Evolutionary conservation across 148 eudicot genomes (phyloP).

Genomic region (Agrostemma githago): DNA sequence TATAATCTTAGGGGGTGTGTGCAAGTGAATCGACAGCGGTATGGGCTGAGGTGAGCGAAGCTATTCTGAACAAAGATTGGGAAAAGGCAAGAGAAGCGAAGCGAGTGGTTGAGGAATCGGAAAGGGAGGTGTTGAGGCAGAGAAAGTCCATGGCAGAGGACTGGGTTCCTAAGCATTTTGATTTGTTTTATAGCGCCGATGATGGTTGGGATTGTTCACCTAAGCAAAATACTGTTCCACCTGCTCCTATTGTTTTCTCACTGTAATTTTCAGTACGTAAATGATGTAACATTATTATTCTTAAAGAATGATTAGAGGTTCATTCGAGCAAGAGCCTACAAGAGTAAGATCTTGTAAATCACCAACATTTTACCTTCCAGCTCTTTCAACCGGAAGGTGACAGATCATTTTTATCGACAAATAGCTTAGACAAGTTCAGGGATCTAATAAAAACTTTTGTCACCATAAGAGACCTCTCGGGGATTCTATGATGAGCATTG

Average conservation of each 20-base stretch:
- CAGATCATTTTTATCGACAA: too few species aligned
- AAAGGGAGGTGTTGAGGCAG: constrained; percentile 46
- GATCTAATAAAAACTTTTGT: too few species aligned
- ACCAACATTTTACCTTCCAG: not conserved
- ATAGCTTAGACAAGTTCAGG: too few species aligned
- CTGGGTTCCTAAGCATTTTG: constrained; percentile 69
- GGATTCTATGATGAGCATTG: too few species aligned
- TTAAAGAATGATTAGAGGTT: not conserved
- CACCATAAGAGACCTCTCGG: too few species aligned
- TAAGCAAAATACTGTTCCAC: constrained; percentile 38
- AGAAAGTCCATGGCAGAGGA: constrained; percentile 37
- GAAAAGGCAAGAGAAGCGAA: constrained; percentile 76
- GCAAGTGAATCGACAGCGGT: constrained; percentile 60
- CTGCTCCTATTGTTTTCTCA: constrained; percentile 66
- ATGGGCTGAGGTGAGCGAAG: constrained; percentile 68
- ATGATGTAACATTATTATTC: not conserved
- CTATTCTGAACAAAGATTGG: constrained; percentile 58
- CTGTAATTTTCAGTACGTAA: constrained; percentile 14
- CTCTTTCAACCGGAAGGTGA: too few species aligned
- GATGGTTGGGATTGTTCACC: constrained; percentile 68
- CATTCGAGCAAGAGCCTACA: not conserved
- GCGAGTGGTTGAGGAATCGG: constrained; percentile 43
- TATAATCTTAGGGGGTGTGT: constrained; percentile 36
- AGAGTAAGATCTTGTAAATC: not conserved
- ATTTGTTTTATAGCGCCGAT: constrained; percentile 35